phyloP scores from a whole-genome alignment of 176 grass and related monocot species.

The Coix lacrymajobi region DNA sequence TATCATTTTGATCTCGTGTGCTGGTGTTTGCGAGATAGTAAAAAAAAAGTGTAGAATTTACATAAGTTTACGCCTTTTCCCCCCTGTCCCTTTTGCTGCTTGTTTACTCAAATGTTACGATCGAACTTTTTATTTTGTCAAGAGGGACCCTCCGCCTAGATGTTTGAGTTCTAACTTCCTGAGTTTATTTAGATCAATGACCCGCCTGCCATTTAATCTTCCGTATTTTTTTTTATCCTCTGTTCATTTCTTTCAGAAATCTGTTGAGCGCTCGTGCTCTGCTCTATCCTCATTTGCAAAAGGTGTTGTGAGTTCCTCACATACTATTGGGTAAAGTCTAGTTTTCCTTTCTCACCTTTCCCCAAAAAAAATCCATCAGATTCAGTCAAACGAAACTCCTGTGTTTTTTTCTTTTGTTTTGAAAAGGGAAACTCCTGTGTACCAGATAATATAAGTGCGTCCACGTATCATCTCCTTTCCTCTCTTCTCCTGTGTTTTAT shows the following conservation, averaged over 20 bases:
- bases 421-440: neutral
- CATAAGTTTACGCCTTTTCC: neutral
- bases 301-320: neutral
- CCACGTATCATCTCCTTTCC: neutral
- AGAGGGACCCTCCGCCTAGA: neutral
- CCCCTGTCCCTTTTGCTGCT: neutral
- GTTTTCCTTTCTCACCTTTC: neutral
- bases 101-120: neutral
- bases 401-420: no score
- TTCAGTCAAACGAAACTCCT: neutral
- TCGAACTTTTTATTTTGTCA: neutral
- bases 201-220: neutral
- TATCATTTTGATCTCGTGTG: conserved; percentile 19
- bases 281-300: neutral
- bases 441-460: neutral
- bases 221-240: neutral
- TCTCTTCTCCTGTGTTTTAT: neutral
- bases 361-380: neutral
- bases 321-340: neutral
- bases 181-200: conserved; percentile 1
- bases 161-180: conserved; percentile 12
- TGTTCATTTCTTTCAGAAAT: neutral
- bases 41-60: neutral
- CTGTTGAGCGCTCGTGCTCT: neutral
- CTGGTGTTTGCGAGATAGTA: neutral